These are phyloP conservation scores for Xylaria scruposa DNA, from an alignment of 495 filamentous ascomycete genomes.

Conservation along the genomic window DNA sequence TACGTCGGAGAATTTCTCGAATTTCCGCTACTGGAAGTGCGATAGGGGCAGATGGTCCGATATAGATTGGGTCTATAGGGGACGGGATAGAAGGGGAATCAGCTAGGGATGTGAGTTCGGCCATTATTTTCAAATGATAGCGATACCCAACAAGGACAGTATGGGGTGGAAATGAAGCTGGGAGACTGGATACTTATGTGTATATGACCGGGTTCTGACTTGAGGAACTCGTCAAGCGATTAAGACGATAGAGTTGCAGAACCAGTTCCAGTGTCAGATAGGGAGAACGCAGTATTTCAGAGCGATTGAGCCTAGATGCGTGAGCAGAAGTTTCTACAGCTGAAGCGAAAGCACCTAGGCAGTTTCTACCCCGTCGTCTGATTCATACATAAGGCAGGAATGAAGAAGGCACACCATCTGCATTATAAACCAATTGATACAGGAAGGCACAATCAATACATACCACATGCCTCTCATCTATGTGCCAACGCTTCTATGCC, in stretches of 20 bases:
- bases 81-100: background rate
- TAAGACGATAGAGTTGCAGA: background rate
- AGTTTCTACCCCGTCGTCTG: background rate
- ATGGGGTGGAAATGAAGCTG: background rate
- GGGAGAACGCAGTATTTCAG: too few species aligned
- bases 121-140: background rate
- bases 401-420: background rate
- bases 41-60: background rate
- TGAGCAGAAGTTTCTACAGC: too few species aligned
- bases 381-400: background rate
- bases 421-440: background rate
- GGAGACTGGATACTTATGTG: background rate
- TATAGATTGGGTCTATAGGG: background rate
- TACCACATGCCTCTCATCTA: too few species aligned
- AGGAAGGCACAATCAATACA: background rate
- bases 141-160: background rate
- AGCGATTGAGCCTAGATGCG: background rate
- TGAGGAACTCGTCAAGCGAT: background rate
- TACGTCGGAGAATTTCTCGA: constrained; percentile 18
- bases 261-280: too few species aligned
- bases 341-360: too few species aligned
- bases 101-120: background rate
- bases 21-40: background rate
- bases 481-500: background rate
- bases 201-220: background rate